These are phyloP conservation scores for Sugiyamaella castrensis DNA, from an alignment of 1,139 yeast species.

Conservation along the genomic window DNA sequence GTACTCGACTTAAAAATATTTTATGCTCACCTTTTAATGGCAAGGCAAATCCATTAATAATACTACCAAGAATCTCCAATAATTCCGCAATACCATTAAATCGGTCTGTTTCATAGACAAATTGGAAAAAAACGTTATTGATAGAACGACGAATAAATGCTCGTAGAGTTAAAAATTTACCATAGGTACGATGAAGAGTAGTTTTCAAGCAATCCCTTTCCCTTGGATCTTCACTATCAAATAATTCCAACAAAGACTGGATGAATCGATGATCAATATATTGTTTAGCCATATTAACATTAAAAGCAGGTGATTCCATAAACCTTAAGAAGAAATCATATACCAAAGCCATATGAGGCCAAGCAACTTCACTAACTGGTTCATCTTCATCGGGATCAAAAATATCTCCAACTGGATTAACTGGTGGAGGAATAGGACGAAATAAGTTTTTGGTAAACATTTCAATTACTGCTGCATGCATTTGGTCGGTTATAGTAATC, in stretches of 20 bases:
- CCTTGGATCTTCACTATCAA: constrained; percentile 94
- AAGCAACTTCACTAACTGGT: constrained; percentile 91
- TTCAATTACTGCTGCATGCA: constrained; percentile 81
- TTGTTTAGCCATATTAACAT: constrained; percentile 88
- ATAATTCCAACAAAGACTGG: constrained; percentile 72
- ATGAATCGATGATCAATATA: constrained; percentile 91
- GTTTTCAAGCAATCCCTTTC: constrained; percentile 95
- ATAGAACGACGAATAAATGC: constrained; percentile 90
- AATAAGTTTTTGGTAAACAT: constrained; percentile 89
- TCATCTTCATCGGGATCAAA: constrained; percentile 99
- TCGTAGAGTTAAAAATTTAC: constrained; percentile 86
- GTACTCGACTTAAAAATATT: constrained; percentile 79
- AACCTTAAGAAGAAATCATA: constrained; percentile 91
- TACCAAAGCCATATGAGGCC: constrained; percentile 99
- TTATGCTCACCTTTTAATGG: constrained; percentile 98
- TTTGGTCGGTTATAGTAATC: constrained; percentile 82
- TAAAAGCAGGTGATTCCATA: constrained; percentile 92
- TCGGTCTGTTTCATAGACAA: constrained; percentile 91
- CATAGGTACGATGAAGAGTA: constrained; percentile 91
- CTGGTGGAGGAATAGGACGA: constrained; percentile 97
- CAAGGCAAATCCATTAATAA: constrained; percentile 95
- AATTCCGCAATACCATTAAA: constrained; percentile 96
- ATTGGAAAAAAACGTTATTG: constrained; percentile 87
- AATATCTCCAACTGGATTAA: constrained; percentile 92
- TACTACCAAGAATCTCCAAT: constrained; percentile 90